Percentiles rank a stretch among this genome's conserved stretches.
Evolutionary conservation across 495 filamentous ascomycete genomes (phyloP).

Genomic region (Aspergillus sclerotiicarbonarius): DNA sequence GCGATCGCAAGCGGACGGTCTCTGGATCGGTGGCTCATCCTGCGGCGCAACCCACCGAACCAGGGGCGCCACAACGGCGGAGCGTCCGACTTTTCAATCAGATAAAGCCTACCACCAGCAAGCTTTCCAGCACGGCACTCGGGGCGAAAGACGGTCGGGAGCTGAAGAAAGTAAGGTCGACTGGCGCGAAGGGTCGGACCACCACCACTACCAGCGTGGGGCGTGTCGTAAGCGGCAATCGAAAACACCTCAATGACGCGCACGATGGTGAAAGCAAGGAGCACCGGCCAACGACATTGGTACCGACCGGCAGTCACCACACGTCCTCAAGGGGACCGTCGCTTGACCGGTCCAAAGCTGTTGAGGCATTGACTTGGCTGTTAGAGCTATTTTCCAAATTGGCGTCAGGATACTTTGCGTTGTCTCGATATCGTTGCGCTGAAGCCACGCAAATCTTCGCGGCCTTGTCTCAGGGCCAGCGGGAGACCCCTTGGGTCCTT

Average conservation of each 20-base stretch:
- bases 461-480: constrained; percentile 67
- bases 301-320: constrained; percentile 27
- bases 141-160: constrained; percentile 64
- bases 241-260: constrained; percentile 58
- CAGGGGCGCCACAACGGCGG: constrained; percentile 69
- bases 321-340: constrained; percentile 25
- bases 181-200: constrained; percentile 53
- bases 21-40: constrained; percentile 75
- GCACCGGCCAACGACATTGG: constrained; percentile 28
- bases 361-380: constrained; percentile 74
- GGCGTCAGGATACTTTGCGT: constrained; percentile 71
- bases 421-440: constrained; percentile 73
- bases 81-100: constrained; percentile 76
- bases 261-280: constrained; percentile 67
- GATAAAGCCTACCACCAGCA: constrained; percentile 61
- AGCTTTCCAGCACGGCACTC: constrained; percentile 48
- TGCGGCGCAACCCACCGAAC: constrained; percentile 54
- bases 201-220: constrained; percentile 64
- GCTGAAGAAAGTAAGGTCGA: constrained; percentile 73
- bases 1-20: constrained; percentile 78
- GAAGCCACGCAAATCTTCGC: constrained; percentile 72
- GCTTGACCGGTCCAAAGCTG: constrained; percentile 54
- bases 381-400: constrained; percentile 83
- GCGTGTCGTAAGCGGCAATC: constrained; percentile 82
- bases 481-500: constrained; percentile 94